These are phyloP conservation scores for Kodamaea neixiangensis DNA, from an alignment of 805 yeast genomes.

Conservation along the genomic window DNA sequence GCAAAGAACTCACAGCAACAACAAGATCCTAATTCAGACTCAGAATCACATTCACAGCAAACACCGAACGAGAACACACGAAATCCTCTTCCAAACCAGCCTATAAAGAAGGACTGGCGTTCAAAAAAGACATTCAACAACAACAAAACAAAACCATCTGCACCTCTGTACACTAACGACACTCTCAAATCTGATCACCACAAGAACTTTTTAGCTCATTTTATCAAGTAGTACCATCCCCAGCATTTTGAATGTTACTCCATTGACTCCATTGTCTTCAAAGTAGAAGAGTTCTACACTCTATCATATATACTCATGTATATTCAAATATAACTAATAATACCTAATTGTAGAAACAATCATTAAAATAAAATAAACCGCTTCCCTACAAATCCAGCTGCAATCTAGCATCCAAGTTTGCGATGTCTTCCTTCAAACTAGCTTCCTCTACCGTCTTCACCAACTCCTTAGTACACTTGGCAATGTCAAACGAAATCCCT, in stretches of 20 bases:
- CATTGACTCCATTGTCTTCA: too few species aligned
- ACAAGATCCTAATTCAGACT: constrained; percentile 16
- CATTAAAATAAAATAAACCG: not conserved
- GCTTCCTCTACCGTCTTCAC: constrained; percentile 97
- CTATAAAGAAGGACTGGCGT: constrained; percentile 10
- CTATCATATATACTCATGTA: not conserved
- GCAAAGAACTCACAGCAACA: not conserved
- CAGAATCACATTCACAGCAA: constrained; percentile 23
- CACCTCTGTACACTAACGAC: constrained; percentile 28
- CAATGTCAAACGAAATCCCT: constrained; percentile 94
- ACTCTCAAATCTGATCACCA: constrained; percentile 37
- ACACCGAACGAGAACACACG: constrained; percentile 17
- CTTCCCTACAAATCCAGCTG: constrained; percentile 22
- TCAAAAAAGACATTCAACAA: constrained; percentile 11
- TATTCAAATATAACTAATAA: constrained; percentile 1
- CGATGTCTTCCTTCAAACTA: constrained; percentile 82
- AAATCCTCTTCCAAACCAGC: constrained; percentile 11
- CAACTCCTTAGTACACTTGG: constrained; percentile 92
- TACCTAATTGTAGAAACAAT: constrained; percentile 2
- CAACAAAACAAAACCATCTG: not conserved
- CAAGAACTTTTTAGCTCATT: constrained; percentile 36
- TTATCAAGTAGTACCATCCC: constrained; percentile 21
- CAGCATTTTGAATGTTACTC: too few species aligned
- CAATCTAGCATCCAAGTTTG: constrained; percentile 70
- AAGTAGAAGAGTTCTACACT: too few species aligned